Base-by-base conservation (phyloP, 202 grass and related monocot species). In the Cymbopogon flexuosus region DNA sequence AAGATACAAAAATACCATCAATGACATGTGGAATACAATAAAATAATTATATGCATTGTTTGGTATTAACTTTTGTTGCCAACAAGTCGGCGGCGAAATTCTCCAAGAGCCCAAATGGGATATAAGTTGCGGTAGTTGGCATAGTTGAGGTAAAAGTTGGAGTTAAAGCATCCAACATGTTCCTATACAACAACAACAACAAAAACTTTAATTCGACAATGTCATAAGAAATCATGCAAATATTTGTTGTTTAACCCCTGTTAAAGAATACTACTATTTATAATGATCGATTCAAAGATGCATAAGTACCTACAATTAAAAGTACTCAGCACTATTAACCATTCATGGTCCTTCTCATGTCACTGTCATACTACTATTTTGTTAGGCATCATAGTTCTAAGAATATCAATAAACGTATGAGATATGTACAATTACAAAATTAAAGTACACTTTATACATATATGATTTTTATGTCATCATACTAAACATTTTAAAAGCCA, bases 21-120 rank as follows among this genome's bases (percentile, higher is more conserved):
- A 37, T 37, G 35, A 37, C 35, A 37, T 37, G 35, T 37, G 35
- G 5, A 37, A 0, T 37, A 37, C 4, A 37, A 37, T 37, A 37
- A 4, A 37, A 7, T 37, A 91, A 87, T 54, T n/a, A 18, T 54
- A 5, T 19, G 2, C 49, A 8, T 19, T 54, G 18, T 21, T 21
- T 56, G 51, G 6, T 19, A 21, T 56, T 15, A 56, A 7, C 21
- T 56, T 56, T 56, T 19, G 18, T 56, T 56, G 19, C 18, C 51
- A 56, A 0, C 49, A 19, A 56, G 51, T 8, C 51, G 51, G 18
- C 8, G 51, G n/a, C 2, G 51, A 8, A 56, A 56, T 21, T 56
- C 51, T 56, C 85, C 80, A 49, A 87, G 75, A 12, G 80, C 86
- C 80, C 80, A 88, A 8, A 88, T 88, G 4, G 86, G 86, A 0